Base-by-base conservation (phyloP, 2,329 filamentous ascomycete genomes). In the Ceratocystiopsis minuta region DNA sequence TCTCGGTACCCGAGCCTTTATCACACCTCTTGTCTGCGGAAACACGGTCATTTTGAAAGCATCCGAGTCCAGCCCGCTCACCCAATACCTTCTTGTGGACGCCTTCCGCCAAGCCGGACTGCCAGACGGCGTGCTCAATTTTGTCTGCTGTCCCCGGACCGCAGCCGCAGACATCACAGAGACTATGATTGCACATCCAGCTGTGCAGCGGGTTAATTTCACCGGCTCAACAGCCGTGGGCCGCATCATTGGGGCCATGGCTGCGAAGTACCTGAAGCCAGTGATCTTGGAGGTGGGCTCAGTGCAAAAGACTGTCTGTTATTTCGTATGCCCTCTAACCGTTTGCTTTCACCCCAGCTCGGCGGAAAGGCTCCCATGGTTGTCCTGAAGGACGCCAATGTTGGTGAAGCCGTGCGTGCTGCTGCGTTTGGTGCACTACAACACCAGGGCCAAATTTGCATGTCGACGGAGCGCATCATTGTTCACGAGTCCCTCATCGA, bases 321-420 rank as follows among this genome's bases (percentile, higher is more conserved):
- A 4, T 20, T 20, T 20, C 7, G 4, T 20, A 4, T 7, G 7
- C 20, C 7, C 20, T 20, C 20, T 20, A 20, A 20, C 7, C 7
- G n/a, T 20, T 20, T 20, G 7, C 7, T 4, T 20, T 20, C 4
- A 4, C 7, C 7, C 4, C 20, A 82, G 60, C 67, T 82, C 18
- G 78, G 78, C 6, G 75, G 80, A 52, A 80, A 82, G 62, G 73
- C 71, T 38, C 78, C 78, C 16, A 66, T 80, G 49, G 65, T 81
- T 28, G 70, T 82, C 48, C 80, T 80, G 49, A 64, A 70, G 20
- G 65, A 73, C 43, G 76, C 77, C 0, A 69, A 80, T 48, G 57
- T 81, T 20, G 70, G 75, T 44, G 68, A 75, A 36, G 75, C 78
- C 10, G 75, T 80, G 48, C 77, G 78, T 39, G 80, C 78, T 54